phyloP scores from a whole-genome alignment of 768 basidiomycete species.

The Termitomyces titanicus region DNA sequence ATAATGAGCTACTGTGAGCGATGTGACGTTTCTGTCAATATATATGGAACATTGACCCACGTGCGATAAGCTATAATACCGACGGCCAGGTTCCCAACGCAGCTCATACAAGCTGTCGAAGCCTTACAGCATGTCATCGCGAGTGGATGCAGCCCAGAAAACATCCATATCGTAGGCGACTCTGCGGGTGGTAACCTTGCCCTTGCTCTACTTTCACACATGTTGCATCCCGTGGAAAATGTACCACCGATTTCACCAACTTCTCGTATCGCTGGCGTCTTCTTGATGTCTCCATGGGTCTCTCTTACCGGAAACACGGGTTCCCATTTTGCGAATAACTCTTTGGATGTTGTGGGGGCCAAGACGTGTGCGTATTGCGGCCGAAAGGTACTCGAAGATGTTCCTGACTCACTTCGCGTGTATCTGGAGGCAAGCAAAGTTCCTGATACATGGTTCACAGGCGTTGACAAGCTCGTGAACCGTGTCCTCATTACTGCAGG shows the following conservation, averaged over 20 bases:
- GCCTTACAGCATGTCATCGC: constrained; percentile 25
- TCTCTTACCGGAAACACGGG: constrained; percentile 14
- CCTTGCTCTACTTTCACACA: constrained; percentile 24
- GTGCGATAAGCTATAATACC: constrained; percentile 20
- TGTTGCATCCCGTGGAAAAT: constrained; percentile 23
- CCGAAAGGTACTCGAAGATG: constrained; percentile 4
- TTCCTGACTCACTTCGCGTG: constrained; percentile 14
- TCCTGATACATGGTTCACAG: constrained; percentile 28
- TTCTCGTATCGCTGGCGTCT: constrained; percentile 19
- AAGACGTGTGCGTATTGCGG: constrained; percentile 11
- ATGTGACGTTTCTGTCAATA: neutral
- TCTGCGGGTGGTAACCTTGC: constrained; percentile 30
- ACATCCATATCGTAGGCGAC: constrained; percentile 27
- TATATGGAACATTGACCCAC: neutral
- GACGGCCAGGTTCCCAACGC: constrained; percentile 24
- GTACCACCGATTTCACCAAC: constrained; percentile 14
- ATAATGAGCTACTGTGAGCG: constrained; percentile 21
- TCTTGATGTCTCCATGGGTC: constrained; percentile 30
- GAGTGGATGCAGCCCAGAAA: constrained; percentile 19
- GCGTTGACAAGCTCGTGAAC: constrained; percentile 25
- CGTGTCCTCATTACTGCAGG: constrained; percentile 32
- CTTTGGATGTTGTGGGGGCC: constrained; percentile 14
- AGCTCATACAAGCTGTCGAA: constrained; percentile 19
- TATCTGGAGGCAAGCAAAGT: constrained; percentile 28
- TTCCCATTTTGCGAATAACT: constrained; percentile 9